Conservation (phyloP, 2,329 filamentous ascomycete species). For the Aspergillus phoenicis region DNA sequence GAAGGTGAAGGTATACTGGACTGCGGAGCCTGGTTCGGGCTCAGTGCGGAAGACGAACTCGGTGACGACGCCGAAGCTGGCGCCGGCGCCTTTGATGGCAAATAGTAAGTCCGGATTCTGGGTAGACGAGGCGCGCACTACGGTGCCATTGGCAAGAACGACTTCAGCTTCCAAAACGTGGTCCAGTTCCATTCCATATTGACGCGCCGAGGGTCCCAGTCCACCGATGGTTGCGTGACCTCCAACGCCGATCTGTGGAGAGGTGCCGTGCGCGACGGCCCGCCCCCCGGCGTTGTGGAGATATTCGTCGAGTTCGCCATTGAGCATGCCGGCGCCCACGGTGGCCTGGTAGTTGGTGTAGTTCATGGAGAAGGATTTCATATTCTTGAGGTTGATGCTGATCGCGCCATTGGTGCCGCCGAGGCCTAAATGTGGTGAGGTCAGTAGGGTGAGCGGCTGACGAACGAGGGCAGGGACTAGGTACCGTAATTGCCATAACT, state of each 20-base stretch:
- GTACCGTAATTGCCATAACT: constrained; percentile 56
- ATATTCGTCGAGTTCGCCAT: constrained; percentile 34
- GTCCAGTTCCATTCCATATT: constrained; percentile 56
- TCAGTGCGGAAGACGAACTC: constrained; percentile 43
- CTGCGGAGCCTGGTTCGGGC: constrained; percentile 44
- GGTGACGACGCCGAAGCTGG: constrained; percentile 44
- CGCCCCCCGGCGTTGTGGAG: constrained; percentile 35
- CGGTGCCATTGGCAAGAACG: constrained; percentile 46
- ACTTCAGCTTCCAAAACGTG: constrained; percentile 52
- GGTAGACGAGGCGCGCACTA: constrained; percentile 33
- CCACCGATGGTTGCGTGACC: constrained; percentile 47
- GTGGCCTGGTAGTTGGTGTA: constrained; percentile 33
- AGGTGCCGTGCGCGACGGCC: constrained; percentile 44
- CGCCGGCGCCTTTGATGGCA: constrained; percentile 40
- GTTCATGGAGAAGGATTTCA: constrained; percentile 38
- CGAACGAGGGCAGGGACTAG: background rate
- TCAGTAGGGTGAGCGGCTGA: background rate
- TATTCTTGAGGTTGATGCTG: constrained; percentile 34
- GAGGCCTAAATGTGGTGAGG: constrained; percentile 19
- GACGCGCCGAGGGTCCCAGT: constrained; percentile 44
- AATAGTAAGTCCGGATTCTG: constrained; percentile 38
- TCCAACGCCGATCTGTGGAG: constrained; percentile 42
- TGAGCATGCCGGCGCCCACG: constrained; percentile 37
- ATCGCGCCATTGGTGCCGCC: constrained; percentile 36
- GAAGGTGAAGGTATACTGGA: constrained; percentile 62